These are phyloP conservation scores for Paecilomyces dactylethromorphus DNA, from an alignment of 2,329 filamentous ascomycete species.

Conservation along the genomic window DNA sequence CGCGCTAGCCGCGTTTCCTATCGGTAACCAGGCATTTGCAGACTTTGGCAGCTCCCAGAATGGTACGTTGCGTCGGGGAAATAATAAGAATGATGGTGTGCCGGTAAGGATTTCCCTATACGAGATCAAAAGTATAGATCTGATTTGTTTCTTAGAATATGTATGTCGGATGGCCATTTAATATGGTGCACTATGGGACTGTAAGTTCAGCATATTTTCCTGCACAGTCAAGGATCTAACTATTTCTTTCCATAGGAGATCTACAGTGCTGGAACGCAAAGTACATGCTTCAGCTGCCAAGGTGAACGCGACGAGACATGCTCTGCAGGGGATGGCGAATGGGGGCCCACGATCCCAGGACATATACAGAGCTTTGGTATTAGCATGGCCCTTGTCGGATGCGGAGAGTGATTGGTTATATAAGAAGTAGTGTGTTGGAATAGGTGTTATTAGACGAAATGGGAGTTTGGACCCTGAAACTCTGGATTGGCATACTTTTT, in stretches of 20 bases:
- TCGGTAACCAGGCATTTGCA: conserved; percentile 16
- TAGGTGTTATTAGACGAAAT: neutral
- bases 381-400: neutral
- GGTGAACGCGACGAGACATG: neutral
- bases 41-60: neutral
- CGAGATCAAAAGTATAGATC: neutral
- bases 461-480: neutral
- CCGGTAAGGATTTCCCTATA: neutral
- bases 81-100: neutral
- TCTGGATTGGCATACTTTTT: neutral
- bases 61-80: neutral
- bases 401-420: neutral
- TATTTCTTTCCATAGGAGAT: neutral
- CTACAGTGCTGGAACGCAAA: neutral
- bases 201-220: neutral
- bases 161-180: neutral
- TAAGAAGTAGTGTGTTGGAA: neutral
- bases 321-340: neutral
- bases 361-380: neutral
- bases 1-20: conserved; percentile 26
- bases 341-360: neutral
- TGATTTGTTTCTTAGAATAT: neutral
- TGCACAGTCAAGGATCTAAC: neutral
- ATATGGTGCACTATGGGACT: neutral
- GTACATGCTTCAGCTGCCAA: neutral